Conservation (phyloP, 768 basidiomycete species). For the Suillus weaverae region DNA sequence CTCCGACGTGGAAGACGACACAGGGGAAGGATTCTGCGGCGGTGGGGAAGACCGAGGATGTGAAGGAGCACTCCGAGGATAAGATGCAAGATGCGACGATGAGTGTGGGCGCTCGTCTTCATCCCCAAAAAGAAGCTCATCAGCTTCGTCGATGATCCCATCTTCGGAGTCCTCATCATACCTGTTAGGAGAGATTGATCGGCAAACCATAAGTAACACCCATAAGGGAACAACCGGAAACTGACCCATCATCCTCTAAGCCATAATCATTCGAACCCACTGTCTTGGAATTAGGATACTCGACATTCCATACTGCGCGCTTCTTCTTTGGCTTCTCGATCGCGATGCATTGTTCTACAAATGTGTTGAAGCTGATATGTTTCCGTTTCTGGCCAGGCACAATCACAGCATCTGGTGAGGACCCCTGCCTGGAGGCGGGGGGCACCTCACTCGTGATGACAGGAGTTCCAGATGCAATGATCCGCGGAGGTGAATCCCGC, state of each 20-base stretch:
- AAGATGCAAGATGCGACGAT: slow-evolving; percentile 8
- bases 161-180: slow-evolving; percentile 73
- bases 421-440: slow-evolving; percentile 17
- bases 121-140: slow-evolving; percentile 33
- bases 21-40: slow-evolving; percentile 21
- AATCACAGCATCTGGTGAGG: slow-evolving; percentile 14
- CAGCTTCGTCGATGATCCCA: slow-evolving; percentile 50
- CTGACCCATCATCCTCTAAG: slow-evolving; percentile 66
- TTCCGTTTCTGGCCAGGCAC: slow-evolving; percentile 55
- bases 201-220: neutral
- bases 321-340: slow-evolving; percentile 69
- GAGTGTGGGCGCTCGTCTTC: slow-evolving; percentile 21
- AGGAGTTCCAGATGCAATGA: slow-evolving; percentile 25
- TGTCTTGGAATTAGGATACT: slow-evolving; percentile 10
- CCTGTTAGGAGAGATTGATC: slow-evolving; percentile 33
- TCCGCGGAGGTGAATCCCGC: slow-evolving; percentile 72
- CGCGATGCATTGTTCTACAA: slow-evolving; percentile 94
- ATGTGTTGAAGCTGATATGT: slow-evolving; percentile 97
- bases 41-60: slow-evolving; percentile 21
- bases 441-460: slow-evolving; percentile 11
- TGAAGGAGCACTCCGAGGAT: slow-evolving; percentile 20
- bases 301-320: slow-evolving; percentile 31
- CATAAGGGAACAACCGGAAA: slow-evolving; percentile 10
- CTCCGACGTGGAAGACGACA: slow-evolving; percentile 37
- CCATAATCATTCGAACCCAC: slow-evolving; percentile 25